Conservation (phyloP, 2,329 filamentous ascomycete species). For the Penicillium olsonii region DNA sequence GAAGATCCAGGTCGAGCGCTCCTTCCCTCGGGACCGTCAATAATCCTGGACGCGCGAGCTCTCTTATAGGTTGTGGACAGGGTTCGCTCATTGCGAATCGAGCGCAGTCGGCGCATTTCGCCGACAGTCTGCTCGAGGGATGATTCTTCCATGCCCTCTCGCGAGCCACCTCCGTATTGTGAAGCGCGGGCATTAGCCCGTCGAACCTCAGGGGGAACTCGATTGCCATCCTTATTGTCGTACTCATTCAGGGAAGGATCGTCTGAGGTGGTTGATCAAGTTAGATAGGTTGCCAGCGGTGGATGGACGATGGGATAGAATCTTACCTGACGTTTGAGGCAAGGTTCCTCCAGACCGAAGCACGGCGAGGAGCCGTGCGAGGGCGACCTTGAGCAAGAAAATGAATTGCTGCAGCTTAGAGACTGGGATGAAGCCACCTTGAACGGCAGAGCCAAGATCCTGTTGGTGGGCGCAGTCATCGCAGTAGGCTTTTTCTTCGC, state of each 20-base stretch:
- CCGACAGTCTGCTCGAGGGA: conserved; percentile 95
- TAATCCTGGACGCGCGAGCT: conserved; percentile 85
- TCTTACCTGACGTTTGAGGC: conserved; percentile 66
- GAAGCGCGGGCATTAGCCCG: conserved; percentile 71
- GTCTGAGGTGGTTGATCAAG: conserved; percentile 48
- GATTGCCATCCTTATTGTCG: conserved; percentile 66
- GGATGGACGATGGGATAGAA: conserved; percentile 10
- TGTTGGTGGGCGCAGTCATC: conserved; percentile 58
- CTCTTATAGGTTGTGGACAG: conserved; percentile 90
- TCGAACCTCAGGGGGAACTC: conserved; percentile 53
- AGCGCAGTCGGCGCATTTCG: conserved; percentile 87
- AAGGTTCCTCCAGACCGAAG: conserved; percentile 80
- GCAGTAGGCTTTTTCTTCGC: conserved; percentile 72
- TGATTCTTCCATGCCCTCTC: conserved; percentile 62
- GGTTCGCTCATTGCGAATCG: conserved; percentile 91
- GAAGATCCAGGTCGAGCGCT: conserved; percentile 70
- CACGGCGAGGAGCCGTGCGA: conserved; percentile 85
- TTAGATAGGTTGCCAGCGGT: conserved; percentile 13
- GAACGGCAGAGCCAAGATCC: conserved; percentile 56
- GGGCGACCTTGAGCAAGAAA: conserved; percentile 85
- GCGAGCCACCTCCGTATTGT: conserved; percentile 66
- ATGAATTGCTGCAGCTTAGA: conserved; percentile 92
- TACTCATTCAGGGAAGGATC: conserved; percentile 69
- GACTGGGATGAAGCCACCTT: conserved; percentile 69
- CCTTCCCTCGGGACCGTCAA: conserved; percentile 78